Evolutionary conservation across 2,329 filamentous ascomycete genomes (phyloP).

Genomic region (Aspergillus hiratsukae): DNA sequence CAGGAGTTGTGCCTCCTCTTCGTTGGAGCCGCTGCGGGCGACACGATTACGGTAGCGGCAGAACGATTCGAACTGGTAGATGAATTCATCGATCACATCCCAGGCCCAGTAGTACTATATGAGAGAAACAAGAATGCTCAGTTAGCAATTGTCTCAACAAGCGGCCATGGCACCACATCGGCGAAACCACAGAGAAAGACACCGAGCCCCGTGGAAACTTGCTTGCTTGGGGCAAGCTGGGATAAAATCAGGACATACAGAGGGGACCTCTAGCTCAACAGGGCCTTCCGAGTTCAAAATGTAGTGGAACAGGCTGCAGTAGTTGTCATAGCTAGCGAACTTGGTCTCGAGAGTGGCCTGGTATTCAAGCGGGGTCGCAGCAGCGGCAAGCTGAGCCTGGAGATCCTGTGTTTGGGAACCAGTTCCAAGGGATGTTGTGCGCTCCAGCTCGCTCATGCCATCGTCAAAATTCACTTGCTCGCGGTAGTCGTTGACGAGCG

Average conservation of each 20-base stretch:
- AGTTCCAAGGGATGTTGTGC: conserved; percentile 64
- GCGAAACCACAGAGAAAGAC: not conserved
- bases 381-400: conserved; percentile 83
- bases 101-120: conserved; percentile 96
- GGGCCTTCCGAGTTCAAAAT: conserved; percentile 99
- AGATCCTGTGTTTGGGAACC: conserved; percentile 82
- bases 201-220: not conserved
- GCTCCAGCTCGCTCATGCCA: conserved; percentile 75
- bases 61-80: conserved; percentile 99
- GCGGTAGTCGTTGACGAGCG: conserved; percentile 89
- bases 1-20: conserved; percentile 86
- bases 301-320: conserved; percentile 99
- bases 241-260: conserved; percentile 57
- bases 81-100: conserved; percentile 99
- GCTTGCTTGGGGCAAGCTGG: conserved; percentile 6
- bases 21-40: conserved; percentile 73
- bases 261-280: conserved; percentile 92
- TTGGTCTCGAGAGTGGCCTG: conserved; percentile 93
- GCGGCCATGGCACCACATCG: conserved; percentile 5
- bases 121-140: not conserved
- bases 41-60: conserved; percentile 93
- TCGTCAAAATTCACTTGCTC: conserved; percentile 95
- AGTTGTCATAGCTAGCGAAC: conserved; percentile 98
- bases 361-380: conserved; percentile 92
- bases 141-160: conserved; percentile 1